phyloP scores from a whole-genome alignment of 495 filamentous ascomycete genomes.

The Cryomyces antarcticus region DNA sequence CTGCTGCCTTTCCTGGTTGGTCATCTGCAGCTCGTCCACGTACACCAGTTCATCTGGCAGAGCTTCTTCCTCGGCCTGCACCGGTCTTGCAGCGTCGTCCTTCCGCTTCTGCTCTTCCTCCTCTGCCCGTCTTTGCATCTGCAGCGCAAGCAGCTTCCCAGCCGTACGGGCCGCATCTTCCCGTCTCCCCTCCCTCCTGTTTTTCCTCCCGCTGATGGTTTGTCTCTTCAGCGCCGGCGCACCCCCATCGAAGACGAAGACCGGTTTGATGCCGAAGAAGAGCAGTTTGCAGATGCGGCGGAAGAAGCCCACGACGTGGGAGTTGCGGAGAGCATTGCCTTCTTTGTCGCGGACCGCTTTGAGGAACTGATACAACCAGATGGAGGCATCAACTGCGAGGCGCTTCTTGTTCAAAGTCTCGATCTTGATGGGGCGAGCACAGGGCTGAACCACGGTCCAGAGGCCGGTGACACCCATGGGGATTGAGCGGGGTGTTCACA shows the following conservation, averaged over 20 bases:
- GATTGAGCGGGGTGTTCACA: no score
- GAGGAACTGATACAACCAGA: slow-evolving; percentile 99
- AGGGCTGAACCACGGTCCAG: slow-evolving; percentile 86
- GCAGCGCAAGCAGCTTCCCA: slow-evolving; percentile 71
- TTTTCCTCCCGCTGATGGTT: slow-evolving; percentile 62
- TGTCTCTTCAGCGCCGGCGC: slow-evolving; percentile 80
- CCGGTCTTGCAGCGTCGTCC: slow-evolving; percentile 21
- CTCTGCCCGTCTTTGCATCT: slow-evolving; percentile 75
- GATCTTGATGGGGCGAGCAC: slow-evolving; percentile 75
- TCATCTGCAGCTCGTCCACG: slow-evolving; percentile 73
- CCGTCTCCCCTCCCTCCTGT: slow-evolving; percentile 63
- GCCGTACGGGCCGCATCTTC: slow-evolving; percentile 88
- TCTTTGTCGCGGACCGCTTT: slow-evolving; percentile 98
- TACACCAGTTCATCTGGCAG: slow-evolving; percentile 63
- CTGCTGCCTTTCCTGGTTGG: slow-evolving; percentile 47
- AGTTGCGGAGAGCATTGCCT: slow-evolving; percentile 87
- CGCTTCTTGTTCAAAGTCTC: slow-evolving; percentile 89
- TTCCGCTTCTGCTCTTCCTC: slow-evolving; percentile 53
- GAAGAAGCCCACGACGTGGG: slow-evolving; percentile 93
- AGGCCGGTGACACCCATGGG: slow-evolving; percentile 93
- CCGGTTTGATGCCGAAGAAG: slow-evolving; percentile 87
- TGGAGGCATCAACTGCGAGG: slow-evolving; percentile 89
- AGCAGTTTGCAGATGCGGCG: slow-evolving; percentile 91
- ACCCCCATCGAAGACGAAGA: slow-evolving; percentile 96
- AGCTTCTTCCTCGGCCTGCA: slow-evolving; percentile 39